Evolutionary conservation across 345 rosid species (phyloP), one percentile per base, ranked within the genome.

Genomic region (Bruguiera parviflora): DNA sequence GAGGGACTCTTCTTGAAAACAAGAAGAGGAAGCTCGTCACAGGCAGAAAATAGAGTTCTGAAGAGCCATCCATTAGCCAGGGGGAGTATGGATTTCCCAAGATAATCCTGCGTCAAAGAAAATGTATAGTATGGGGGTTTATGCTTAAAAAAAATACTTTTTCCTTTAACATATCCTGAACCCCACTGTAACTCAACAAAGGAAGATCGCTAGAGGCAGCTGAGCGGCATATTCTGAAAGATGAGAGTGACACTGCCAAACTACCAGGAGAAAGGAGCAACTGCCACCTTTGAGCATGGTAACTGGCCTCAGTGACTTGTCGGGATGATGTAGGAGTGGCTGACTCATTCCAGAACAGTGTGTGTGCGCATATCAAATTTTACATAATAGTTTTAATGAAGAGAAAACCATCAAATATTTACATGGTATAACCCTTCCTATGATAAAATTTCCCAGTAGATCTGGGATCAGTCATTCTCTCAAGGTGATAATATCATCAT

Each of bases 21-120:
- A 83, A 86, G 86, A 81, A 79, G 86, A 83, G 72, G 84, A 83
- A 71, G 87, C 87, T 74, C 74, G 80, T 79, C 78, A 72, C 79
- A 77, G 81, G 76, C 77, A 82, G 71, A 85, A 76, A 80, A 82
- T 73, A 61, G 71, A 84, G 75, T 78, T 69, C 86, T 81, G 81
- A 76, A 74, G 69, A 74, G 87, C 84, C 85, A 79, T 84, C 91
- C 86, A 79, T 81, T 73, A 75, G 71, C 85, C 78, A 63, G 68
- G 79, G 71, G 70, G 82, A 71, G 83, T 61, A 83, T 79, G 82
- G 80, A 81, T 70, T 77, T 81, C 76, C 95, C 87, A 82, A 70
- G 84, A 81, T 69, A 66, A 76, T 78, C 93, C 92, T 89, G 96
- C 90, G 88, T 70, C 90, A 92, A 89, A 92, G 82, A 85, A 88